Conservation (phyloP, 208 protist genomes). For the Tritrichomonas foetus region DNA sequence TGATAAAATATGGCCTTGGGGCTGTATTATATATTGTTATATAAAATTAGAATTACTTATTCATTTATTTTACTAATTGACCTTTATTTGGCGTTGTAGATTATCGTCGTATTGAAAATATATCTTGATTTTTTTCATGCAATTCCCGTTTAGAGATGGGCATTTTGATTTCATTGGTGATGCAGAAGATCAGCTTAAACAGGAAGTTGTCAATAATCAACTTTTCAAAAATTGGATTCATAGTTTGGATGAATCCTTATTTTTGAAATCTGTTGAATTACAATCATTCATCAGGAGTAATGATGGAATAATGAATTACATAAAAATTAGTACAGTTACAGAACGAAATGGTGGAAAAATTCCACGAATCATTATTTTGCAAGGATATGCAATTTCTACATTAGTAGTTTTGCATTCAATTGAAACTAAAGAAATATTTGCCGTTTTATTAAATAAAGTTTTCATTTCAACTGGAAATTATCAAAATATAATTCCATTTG, state of each 20-base stretch:
- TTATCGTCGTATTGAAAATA: no score
- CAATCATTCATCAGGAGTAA: background rate
- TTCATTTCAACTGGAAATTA: background rate
- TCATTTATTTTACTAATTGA: no score
- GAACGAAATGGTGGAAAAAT: background rate
- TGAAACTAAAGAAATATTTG: background rate
- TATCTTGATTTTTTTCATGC: no score
- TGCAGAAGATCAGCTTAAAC: no score
- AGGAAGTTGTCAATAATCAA: no score
- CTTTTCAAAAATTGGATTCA: background rate
- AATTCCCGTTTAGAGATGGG: no score
- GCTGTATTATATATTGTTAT: background rate
- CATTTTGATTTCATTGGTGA: no score
- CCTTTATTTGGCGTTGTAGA: no score
- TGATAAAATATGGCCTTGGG: background rate
- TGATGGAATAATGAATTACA: background rate
- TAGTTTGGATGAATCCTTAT: background rate
- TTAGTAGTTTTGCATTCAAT: background rate
- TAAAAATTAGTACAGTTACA: background rate
- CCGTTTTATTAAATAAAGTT: background rate
- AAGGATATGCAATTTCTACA: background rate
- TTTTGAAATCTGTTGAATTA: background rate
- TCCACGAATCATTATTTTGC: background rate
- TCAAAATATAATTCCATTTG: background rate
- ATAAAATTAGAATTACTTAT: no score